Base-by-base conservation (phyloP, 768 basidiomycete species). In the Coprinopsis sp. region DNA sequence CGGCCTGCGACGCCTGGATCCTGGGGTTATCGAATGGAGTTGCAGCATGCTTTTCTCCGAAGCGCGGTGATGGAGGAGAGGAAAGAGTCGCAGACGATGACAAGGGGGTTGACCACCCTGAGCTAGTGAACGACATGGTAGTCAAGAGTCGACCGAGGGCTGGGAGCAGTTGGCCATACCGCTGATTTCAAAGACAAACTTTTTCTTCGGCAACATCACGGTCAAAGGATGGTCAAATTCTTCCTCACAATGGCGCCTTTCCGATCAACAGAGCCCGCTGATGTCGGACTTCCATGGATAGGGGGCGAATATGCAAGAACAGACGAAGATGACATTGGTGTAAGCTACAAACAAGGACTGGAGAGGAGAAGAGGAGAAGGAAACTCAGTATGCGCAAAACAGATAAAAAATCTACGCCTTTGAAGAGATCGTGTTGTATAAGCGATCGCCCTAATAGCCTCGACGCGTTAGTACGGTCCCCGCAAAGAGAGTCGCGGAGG, bases 1-100 rank as follows among this genome's bases (percentile, higher is more conserved):
- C 67, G 47, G 82, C 58, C 18, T 76, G 74, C 14, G 84, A 87
- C 14, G 85, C 79, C 3, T 78, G 72, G 33, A 71, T 54, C 22
- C 64, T 66, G 23, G 73, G 71, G 50, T 75, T 73, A 38, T 65
- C 56, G 52, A 67, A 76, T 30, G 71, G 55, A 46, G 55, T 56
- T 30, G 42, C 16, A 24, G 62, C 58, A 18, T 55, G 55, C 33
- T 59, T 38, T 12, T 59, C 41, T 27, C 62, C 58, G 27, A 63
- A 49, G 28, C 54, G 50, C 27, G 68, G 66, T 24, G 68, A 69
- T 21, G 65, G 59, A 5, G 72, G 67, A 5, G 67, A 63, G 3
- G 68, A 67, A 21, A 74, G 55, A n/a, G 72, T 69, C 10, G 62
- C 51, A 18, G 65, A 64, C 3, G 71, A 65, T 21, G 71, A 72